Percentiles rank a stretch among this genome's conserved stretches.
Evolutionary conservation across 208 protist species (phyloP).

Genomic region (Trypanosoma lewisi): DNA sequence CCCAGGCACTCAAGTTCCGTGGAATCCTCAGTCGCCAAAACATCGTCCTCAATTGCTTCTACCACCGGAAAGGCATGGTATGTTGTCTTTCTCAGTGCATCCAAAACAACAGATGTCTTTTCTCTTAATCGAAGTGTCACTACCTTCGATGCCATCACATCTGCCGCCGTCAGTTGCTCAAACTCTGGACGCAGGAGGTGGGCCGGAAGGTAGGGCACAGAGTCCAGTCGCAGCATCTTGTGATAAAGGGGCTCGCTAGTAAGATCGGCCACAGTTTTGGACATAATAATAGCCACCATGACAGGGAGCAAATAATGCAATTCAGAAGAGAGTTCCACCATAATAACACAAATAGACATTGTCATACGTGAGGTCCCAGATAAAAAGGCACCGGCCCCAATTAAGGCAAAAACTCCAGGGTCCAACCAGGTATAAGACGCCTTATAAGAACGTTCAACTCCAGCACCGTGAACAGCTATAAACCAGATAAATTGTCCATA

Average conservation of each 20-base stretch:
- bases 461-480: conserved; percentile 27
- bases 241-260: conserved; percentile 91
- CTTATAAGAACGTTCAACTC: conserved; percentile 48
- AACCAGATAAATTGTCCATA: conserved; percentile 78
- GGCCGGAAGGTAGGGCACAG: conserved; percentile 81
- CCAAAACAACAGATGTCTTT: conserved; percentile 69
- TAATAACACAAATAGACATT: conserved; percentile 93
- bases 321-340: conserved; percentile 93
- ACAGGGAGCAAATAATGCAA: conserved; percentile 92
- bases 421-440: conserved; percentile 76
- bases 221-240: conserved; percentile 86
- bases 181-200: conserved; percentile 72
- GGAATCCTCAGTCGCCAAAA: background rate
- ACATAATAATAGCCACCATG: conserved; percentile 92
- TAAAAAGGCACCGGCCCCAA: conserved; percentile 91
- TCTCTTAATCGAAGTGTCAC: conserved; percentile 65
- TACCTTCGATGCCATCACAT: conserved; percentile 90
- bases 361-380: conserved; percentile 91
- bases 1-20: no score
- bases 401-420: conserved; percentile 91
- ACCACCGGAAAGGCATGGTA: conserved; percentile 95
- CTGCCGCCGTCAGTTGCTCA: conserved; percentile 80
- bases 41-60: conserved; percentile 32
- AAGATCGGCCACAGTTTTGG: conserved; percentile 88
- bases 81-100: conserved; percentile 55